Evolutionary conservation across 192 early-diverging fungal genomes (phyloP).

Genomic region (Coemansia sp.): DNA sequence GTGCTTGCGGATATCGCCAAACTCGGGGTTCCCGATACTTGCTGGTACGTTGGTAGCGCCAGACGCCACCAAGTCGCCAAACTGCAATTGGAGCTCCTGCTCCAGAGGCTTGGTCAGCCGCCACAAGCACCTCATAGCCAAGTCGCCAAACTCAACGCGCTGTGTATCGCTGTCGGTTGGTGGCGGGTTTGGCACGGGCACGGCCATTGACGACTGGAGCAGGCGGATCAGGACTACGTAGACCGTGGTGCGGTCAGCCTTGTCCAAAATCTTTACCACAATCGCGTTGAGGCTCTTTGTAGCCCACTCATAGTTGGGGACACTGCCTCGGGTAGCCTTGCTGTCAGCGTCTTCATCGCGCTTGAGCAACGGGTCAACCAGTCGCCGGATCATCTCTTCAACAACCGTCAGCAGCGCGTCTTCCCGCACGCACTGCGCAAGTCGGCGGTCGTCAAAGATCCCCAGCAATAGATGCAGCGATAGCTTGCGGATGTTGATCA

Average conservation of each 20-base stretch:
- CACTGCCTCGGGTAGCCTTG: neutral
- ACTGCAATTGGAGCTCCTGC: conserved; percentile 61
- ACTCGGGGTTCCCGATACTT: conserved; percentile 3
- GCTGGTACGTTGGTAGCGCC: neutral
- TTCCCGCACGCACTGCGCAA: conserved; percentile 64
- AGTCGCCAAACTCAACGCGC: conserved; percentile 73
- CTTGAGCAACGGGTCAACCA: conserved; percentile 76
- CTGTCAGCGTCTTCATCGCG: conserved; percentile 21
- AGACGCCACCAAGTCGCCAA: conserved; percentile 59
- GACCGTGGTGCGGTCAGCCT: conserved; percentile 77
- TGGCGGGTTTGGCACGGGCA: conserved; percentile 53
- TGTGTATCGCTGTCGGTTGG: conserved; percentile 53
- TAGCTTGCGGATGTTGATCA: conserved; percentile 72
- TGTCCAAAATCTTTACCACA: conserved; percentile 89
- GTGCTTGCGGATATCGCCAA: conserved; percentile 6
- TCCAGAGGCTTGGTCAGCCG: conserved; percentile 86
- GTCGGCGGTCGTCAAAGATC: conserved; percentile 67
- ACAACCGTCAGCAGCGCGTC: conserved; percentile 67
- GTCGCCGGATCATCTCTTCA: conserved; percentile 72
- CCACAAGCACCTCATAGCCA: conserved; percentile 97
- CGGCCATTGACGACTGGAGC: conserved; percentile 59
- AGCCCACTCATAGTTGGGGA: conserved; percentile 1
- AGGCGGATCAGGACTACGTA: conserved; percentile 73
- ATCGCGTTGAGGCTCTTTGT: conserved; percentile 67
- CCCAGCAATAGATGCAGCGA: conserved; percentile 60